phyloP scores from a whole-genome alignment of 495 filamentous ascomycete species.

The Pyrenula massariospora region DNA sequence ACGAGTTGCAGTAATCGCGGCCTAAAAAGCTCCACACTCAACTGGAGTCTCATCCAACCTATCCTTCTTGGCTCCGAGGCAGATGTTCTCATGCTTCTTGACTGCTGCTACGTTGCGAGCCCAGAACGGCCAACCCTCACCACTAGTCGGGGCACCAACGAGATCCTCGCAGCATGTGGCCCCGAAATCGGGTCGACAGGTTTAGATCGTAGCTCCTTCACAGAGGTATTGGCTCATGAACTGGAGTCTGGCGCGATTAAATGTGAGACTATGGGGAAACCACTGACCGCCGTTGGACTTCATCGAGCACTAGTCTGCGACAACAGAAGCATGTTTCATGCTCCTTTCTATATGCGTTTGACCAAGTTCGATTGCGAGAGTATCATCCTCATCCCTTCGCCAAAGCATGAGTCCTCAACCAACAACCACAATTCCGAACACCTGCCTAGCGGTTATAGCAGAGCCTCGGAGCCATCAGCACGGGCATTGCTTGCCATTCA shows the following conservation, averaged over 20 bases:
- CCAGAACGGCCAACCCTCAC: neutral
- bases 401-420: neutral
- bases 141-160: neutral
- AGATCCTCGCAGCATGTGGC: neutral
- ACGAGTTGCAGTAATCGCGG: neutral
- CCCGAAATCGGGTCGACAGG: neutral
- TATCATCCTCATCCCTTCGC: neutral
- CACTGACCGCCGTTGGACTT: neutral
- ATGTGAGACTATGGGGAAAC: neutral
- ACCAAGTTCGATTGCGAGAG: neutral
- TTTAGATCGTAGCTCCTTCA: neutral
- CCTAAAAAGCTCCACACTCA: neutral
- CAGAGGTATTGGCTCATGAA: neutral
- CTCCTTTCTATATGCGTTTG: neutral
- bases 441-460: neutral
- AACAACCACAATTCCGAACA: neutral
- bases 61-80: neutral
- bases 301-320: neutral
- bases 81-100: neutral
- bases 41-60: neutral
- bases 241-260: neutral
- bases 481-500: neutral
- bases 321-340: neutral
- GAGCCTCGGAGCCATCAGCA: neutral
- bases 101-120: conserved; percentile 1